Percentiles rank a stretch among this genome's conserved stretches.
These are phyloP conservation scores for Pseudoperonospora humuli DNA, from an alignment of 352 stramenopile genomes.

Conservation along the genomic window DNA sequence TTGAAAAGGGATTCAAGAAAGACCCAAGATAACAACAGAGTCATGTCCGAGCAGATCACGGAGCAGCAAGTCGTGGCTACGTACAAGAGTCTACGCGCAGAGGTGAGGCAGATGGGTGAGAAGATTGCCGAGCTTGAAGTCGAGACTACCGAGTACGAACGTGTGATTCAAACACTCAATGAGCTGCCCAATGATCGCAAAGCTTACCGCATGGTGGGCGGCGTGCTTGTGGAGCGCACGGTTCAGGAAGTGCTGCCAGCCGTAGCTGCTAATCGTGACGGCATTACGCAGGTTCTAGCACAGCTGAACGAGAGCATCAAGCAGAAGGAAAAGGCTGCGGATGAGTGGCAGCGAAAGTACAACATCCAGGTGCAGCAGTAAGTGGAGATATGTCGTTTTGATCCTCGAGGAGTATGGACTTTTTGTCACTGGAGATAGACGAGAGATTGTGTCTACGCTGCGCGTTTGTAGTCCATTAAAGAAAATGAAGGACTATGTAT, in stretches of 20 bases:
- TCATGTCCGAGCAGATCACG: conserved; percentile 56
- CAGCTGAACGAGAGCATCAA: conserved; percentile 77
- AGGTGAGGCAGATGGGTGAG: conserved; percentile 76
- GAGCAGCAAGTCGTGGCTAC: conserved; percentile 82
- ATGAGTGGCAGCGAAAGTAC: conserved; percentile 84
- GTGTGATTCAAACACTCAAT: conserved; percentile 76
- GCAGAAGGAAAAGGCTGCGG: conserved; percentile 75
- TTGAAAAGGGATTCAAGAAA: neutral
- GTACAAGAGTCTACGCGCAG: conserved; percentile 81
- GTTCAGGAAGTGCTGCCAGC: conserved; percentile 93
- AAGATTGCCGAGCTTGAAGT: conserved; percentile 83
- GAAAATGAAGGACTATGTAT: conserved; percentile 29
- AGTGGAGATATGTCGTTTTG: conserved; percentile 1
- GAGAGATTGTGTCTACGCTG: conserved; percentile 5
- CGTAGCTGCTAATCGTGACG: conserved; percentile 76
- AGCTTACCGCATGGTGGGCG: conserved; percentile 93
- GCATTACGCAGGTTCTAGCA: conserved; percentile 63
- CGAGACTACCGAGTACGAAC: conserved; percentile 77
- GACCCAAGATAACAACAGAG: conserved; percentile 3
- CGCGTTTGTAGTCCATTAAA: conserved; percentile 23
- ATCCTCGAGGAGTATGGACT: no score
- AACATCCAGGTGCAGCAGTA: conserved; percentile 82
- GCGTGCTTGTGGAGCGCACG: conserved; percentile 94
- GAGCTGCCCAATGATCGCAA: conserved; percentile 66
- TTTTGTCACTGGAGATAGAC: conserved; percentile 3